Percentiles rank a stretch among this genome's conserved stretches.
Evolutionary conservation across 352 stramenopile species (phyloP).

Genomic region (Pythium aquatile): DNA sequence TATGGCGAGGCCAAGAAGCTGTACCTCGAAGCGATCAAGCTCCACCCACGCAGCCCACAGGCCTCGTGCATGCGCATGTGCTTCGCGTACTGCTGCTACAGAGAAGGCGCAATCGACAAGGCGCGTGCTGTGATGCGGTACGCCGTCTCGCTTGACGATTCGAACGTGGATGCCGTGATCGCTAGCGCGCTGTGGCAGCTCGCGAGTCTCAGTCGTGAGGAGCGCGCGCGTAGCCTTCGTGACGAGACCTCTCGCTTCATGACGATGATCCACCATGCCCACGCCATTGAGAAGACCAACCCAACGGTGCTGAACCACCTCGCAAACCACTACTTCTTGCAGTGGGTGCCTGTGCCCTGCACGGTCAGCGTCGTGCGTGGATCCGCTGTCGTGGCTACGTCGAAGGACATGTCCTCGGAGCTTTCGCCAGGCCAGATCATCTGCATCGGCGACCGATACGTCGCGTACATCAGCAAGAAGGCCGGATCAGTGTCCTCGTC

Average conservation of each 20-base stretch:
- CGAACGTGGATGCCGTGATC: constrained; percentile 95
- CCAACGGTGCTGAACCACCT: constrained; percentile 95
- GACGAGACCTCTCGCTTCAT: constrained; percentile 90
- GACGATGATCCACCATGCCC: constrained; percentile 90
- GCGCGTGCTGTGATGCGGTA: constrained; percentile 84
- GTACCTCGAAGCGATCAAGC: constrained; percentile 93
- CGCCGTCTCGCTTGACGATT: constrained; percentile 79
- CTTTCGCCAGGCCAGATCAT: constrained; percentile 92
- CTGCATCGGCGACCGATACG: constrained; percentile 92
- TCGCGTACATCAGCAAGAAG: constrained; percentile 81
- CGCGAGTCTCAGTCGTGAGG: constrained; percentile 70
- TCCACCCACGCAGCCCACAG: constrained; percentile 91
- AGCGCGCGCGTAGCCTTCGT: constrained; percentile 72
- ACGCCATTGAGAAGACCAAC: constrained; percentile 86
- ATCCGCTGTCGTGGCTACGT: constrained; percentile 81
- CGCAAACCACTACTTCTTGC: constrained; percentile 98
- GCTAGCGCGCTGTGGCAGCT: constrained; percentile 92
- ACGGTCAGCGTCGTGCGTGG: constrained; percentile 83
- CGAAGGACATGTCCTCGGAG: constrained; percentile 85
- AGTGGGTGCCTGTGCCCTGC: constrained; percentile 93
- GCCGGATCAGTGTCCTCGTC: constrained; percentile 60
- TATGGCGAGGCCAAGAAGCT: constrained; percentile 90
- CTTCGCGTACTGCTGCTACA: constrained; percentile 96
- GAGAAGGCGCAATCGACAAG: constrained; percentile 90
- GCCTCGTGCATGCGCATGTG: constrained; percentile 92